Conservation (phyloP, 805 yeast genomes). For the Myxozyma monticola region DNA sequence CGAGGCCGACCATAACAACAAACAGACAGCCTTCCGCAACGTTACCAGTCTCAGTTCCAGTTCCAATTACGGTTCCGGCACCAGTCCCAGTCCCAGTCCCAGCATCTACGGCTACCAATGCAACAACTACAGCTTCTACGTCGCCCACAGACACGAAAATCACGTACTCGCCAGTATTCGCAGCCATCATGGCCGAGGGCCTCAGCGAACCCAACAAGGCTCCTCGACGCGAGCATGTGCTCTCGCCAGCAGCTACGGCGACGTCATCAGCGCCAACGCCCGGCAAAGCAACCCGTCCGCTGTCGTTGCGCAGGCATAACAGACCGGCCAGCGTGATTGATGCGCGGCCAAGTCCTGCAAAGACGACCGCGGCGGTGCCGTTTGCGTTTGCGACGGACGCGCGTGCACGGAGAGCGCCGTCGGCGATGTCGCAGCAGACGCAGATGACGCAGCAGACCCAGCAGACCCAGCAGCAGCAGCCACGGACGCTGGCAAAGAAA, state of each 20-base stretch:
- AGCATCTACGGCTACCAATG: no score
- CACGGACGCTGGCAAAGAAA: constrained; percentile 16
- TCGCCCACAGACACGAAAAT: constrained; percentile 8
- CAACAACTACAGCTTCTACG: no score
- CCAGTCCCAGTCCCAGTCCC: no score
- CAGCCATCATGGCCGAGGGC: constrained; percentile 20
- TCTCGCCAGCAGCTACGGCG: not conserved
- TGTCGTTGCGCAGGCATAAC: no score
- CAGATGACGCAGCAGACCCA: not conserved
- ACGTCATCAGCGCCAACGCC: not conserved
- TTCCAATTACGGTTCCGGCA: no score
- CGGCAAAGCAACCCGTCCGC: no score
- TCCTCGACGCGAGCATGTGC: not conserved
- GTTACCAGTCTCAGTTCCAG: no score
- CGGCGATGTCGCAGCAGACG: not conserved
- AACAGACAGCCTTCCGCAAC: no score
- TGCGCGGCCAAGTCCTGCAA: not conserved
- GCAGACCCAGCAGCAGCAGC: not conserved
- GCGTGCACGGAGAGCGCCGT: constrained; percentile 6
- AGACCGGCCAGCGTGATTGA: no score
- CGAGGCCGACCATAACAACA: no score
- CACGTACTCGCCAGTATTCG: constrained; percentile 27
- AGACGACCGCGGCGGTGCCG: constrained; percentile 12
- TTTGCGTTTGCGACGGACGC: constrained; percentile 19
- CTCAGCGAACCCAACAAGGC: constrained; percentile 1